Percentiles rank a stretch among this genome's conserved stretches.
Evolutionary conservation across 176 grass and related monocot genomes (phyloP).

Genomic region (Thinopyrum elongatum): DNA sequence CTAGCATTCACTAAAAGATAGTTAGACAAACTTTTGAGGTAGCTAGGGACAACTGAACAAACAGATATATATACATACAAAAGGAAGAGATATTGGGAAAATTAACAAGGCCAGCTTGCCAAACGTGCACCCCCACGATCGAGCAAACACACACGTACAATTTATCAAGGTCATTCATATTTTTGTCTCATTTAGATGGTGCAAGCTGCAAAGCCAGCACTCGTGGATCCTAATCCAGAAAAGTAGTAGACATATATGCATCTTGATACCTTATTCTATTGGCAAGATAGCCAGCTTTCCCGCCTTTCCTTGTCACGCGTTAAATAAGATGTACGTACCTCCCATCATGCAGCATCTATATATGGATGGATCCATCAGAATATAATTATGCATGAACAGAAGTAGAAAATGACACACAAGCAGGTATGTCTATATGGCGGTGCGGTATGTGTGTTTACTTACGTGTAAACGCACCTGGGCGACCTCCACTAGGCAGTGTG

Average conservation of each 20-base stretch:
- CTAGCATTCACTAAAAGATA: not conserved
- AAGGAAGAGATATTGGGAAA: not conserved
- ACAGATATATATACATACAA: not conserved
- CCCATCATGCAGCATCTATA: not conserved
- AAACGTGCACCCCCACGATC: not conserved
- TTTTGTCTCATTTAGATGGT: constrained; percentile 27
- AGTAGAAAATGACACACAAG: not conserved
- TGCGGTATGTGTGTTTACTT: not conserved
- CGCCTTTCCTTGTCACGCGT: not conserved
- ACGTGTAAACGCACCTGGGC: constrained; percentile 4
- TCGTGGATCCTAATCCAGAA: constrained; percentile 26
- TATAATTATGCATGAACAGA: not conserved
- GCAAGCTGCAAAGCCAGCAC: constrained; percentile 29
- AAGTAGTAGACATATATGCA: not conserved
- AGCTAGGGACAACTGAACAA: not conserved
- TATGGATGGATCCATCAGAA: not conserved
- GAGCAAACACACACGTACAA: not conserved
- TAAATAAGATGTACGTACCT: constrained; percentile 13
- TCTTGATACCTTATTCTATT: constrained; percentile 5
- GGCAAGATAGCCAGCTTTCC: not conserved
- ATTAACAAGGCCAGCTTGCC: not conserved
- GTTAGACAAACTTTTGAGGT: not conserved
- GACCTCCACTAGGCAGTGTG: constrained; percentile 1
- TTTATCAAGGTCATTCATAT: not conserved
- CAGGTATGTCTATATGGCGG: not conserved